phyloP scores from a whole-genome alignment of 2,329 filamentous ascomycete species.

The Beauveria sp. region DNA sequence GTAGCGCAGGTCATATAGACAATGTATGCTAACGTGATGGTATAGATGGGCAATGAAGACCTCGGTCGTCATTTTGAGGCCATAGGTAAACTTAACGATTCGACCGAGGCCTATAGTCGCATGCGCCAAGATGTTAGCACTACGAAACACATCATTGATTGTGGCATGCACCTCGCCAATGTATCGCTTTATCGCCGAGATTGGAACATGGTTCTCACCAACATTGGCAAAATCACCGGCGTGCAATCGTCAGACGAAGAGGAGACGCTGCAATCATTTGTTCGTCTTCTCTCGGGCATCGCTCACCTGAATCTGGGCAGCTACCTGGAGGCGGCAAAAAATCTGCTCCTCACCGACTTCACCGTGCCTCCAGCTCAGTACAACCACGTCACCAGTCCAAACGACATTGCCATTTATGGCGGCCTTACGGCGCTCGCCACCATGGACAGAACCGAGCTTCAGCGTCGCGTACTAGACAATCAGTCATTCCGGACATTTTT shows the following conservation, averaged over 20 bases:
- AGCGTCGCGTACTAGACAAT: slow-evolving; percentile 71
- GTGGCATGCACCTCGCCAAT: slow-evolving; percentile 70
- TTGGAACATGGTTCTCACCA: slow-evolving; percentile 60
- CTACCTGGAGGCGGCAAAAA: slow-evolving; percentile 57
- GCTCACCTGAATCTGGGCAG: slow-evolving; percentile 38
- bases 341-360: slow-evolving; percentile 60
- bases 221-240: slow-evolving; percentile 55
- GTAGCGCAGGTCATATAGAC: no score
- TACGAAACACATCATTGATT: slow-evolving; percentile 73
- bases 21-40: slow-evolving; percentile 7
- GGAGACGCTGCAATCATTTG: slow-evolving; percentile 40
- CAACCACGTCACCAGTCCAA: slow-evolving; percentile 67
- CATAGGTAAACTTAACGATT: slow-evolving; percentile 64
- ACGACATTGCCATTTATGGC: slow-evolving; percentile 88
- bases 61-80: slow-evolving; percentile 75
- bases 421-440: slow-evolving; percentile 84
- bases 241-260: slow-evolving; percentile 38
- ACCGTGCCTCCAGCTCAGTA: slow-evolving; percentile 44
- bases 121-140: slow-evolving; percentile 91
- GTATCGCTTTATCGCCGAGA: slow-evolving; percentile 70
- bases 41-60: slow-evolving; percentile 89
- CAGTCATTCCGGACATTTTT: slow-evolving; percentile 75
- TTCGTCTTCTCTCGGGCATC: slow-evolving; percentile 45
- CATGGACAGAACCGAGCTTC: slow-evolving; percentile 72
- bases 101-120: slow-evolving; percentile 69